Conservation (phyloP, 139 green algal species). For the Chlorella sp. region DNA sequence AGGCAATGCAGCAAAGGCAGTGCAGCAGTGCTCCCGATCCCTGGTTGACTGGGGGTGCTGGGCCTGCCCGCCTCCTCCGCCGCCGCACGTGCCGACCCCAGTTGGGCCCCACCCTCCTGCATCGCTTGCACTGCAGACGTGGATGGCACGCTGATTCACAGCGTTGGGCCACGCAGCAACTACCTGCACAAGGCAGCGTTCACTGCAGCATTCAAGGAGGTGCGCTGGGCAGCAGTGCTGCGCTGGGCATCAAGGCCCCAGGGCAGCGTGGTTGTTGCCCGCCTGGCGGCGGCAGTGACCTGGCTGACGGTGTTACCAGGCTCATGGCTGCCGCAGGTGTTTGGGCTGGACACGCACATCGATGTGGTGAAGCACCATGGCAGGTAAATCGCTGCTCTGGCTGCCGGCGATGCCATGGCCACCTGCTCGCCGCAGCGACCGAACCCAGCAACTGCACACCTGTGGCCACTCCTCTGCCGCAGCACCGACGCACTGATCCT, state of each 20-base stretch:
- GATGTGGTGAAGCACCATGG: constrained; percentile 77
- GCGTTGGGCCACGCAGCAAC: constrained; percentile 61
- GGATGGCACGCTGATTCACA: constrained; percentile 70
- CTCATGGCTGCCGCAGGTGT: constrained; percentile 38
- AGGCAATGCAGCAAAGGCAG: background rate
- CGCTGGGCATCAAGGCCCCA: too few relatives aligned
- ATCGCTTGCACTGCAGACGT: constrained; percentile 50
- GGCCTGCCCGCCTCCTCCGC: too few relatives aligned
- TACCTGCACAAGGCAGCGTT: constrained; percentile 74
- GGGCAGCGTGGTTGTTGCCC: too few relatives aligned
- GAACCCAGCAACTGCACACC: too few relatives aligned
- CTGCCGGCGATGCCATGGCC: background rate
- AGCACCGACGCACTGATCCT: constrained; percentile 68
- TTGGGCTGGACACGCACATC: constrained; percentile 65
- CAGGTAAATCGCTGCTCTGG: background rate
- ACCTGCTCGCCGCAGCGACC: background rate
- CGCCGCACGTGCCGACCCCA: background rate
- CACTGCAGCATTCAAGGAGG: constrained; percentile 46
- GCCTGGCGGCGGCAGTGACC: too few relatives aligned
- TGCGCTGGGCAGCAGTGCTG: too few relatives aligned
- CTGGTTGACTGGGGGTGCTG: background rate
- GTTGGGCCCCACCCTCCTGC: background rate
- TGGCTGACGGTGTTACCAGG: background rate
- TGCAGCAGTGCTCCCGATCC: background rate
- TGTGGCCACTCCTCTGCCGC: background rate